Conservation (phyloP, 78 protist species). For the Dictyostelium firmibasis region DNA sequence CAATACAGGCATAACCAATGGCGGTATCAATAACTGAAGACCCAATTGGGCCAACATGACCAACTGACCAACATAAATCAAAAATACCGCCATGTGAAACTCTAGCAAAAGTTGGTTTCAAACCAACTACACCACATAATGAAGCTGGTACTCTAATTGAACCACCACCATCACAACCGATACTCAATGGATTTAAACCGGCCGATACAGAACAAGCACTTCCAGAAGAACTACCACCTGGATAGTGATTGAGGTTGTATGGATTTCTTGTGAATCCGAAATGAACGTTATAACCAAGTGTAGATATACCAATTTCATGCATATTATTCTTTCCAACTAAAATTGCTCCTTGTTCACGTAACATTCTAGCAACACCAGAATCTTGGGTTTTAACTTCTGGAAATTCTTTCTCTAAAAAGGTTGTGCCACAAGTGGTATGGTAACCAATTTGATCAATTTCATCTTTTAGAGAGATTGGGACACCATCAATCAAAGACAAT, state of each 20-base stretch:
- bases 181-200: conserved; percentile 72
- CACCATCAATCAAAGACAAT: conserved; percentile 83
- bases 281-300: conserved; percentile 72
- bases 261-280: conserved; percentile 85
- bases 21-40: conserved; percentile 48
- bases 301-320: conserved; percentile 91
- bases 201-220: conserved; percentile 67
- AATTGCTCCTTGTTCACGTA: conserved; percentile 70
- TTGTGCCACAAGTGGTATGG: conserved; percentile 69
- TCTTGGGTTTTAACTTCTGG: neutral
- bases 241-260: conserved; percentile 34
- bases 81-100: conserved; percentile 57
- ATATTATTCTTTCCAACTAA: conserved; percentile 90
- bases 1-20: conserved; percentile 54
- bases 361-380: conserved; percentile 3
- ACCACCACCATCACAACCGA: conserved; percentile 88
- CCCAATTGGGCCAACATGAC: conserved; percentile 82
- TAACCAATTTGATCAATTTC: conserved; percentile 66
- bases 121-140: conserved; percentile 81
- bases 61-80: conserved; percentile 76
- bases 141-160: conserved; percentile 84
- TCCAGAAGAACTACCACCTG: conserved; percentile 88
- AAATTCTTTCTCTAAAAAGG: conserved; percentile 4
- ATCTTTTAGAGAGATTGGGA: conserved; percentile 84
- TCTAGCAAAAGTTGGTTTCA: conserved; percentile 76